These are phyloP conservation scores for Dissoconium aciculare DNA, from an alignment of 2,329 filamentous ascomycete genomes.

Conservation along the genomic window DNA sequence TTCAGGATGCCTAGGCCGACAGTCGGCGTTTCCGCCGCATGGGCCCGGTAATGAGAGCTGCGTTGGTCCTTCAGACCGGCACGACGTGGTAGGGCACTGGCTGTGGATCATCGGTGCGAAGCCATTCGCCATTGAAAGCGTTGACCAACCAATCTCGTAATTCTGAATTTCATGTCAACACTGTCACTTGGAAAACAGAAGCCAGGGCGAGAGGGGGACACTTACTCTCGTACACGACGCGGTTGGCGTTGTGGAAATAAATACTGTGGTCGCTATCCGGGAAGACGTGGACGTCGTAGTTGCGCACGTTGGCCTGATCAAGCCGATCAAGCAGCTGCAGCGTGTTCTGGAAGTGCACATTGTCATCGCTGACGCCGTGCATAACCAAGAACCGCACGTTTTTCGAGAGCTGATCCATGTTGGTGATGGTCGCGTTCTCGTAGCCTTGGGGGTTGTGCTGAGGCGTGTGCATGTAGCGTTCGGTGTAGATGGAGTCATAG, in stretches of 20 bases:
- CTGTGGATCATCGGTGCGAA: conserved; percentile 40
- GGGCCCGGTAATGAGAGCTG: too few relatives aligned
- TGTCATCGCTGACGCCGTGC: conserved; percentile 94
- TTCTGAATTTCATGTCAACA: too few relatives aligned
- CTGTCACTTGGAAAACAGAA: too few relatives aligned
- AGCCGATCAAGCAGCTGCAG: conserved; percentile 74
- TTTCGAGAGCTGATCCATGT: conserved; percentile 55
- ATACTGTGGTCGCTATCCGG: conserved; percentile 94
- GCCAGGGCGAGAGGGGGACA: conserved; percentile 20
- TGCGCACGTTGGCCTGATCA: conserved; percentile 66
- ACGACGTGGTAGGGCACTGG: conserved; percentile 23
- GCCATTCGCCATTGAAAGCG: conserved; percentile 94
- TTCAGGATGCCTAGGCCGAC: too few relatives aligned
- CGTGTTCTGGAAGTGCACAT: conserved; percentile 93
- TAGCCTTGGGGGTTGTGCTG: conserved; percentile 70
- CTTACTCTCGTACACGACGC: conserved; percentile 85
- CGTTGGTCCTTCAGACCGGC: too few relatives aligned
- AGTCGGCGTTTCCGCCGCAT: too few relatives aligned
- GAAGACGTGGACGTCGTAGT: conserved; percentile 94
- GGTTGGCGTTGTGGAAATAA: conserved; percentile 83
- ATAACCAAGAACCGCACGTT: conserved; percentile 86
- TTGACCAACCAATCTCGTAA: conserved; percentile 85
- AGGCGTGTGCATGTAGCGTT: conserved; percentile 93
- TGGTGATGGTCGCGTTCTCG: conserved; percentile 54
- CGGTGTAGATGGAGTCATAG: conserved; percentile 87